Evolutionary conservation across 208 protist species (phyloP).

Genomic region (Trichomonas vaginalis): DNA sequence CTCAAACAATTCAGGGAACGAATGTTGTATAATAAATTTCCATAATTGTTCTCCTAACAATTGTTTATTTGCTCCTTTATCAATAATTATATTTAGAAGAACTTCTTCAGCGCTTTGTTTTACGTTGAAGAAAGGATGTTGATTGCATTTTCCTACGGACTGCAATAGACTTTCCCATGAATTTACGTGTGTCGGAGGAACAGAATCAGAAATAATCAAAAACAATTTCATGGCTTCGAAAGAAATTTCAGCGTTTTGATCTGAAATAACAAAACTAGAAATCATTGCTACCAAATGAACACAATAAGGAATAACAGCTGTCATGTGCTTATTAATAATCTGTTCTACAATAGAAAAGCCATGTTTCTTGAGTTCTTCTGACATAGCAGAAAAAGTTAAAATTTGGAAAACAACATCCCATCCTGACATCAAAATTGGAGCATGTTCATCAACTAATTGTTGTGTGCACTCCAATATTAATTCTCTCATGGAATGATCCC

Average conservation of each 20-base stretch:
- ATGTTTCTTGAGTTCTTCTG: neutral
- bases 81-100: neutral
- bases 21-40: neutral
- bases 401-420: neutral
- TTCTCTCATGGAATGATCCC: neutral
- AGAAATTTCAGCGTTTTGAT: neutral
- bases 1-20: neutral
- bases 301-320: neutral
- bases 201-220: neutral
- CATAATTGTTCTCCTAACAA: neutral
- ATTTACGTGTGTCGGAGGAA: neutral
- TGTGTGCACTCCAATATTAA: neutral
- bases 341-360: neutral
- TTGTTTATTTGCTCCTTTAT: neutral
- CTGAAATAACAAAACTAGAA: neutral
- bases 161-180: neutral
- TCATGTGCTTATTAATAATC: neutral
- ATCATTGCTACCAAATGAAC: neutral
- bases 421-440: neutral
- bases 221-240: neutral
- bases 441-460: neutral
- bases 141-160: neutral
- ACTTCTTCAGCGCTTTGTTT: neutral
- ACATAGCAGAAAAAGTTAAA: neutral
- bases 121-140: neutral